Conservation (phyloP, 2,329 filamentous ascomycete species). For the Aspergillus viridinutans region DNA sequence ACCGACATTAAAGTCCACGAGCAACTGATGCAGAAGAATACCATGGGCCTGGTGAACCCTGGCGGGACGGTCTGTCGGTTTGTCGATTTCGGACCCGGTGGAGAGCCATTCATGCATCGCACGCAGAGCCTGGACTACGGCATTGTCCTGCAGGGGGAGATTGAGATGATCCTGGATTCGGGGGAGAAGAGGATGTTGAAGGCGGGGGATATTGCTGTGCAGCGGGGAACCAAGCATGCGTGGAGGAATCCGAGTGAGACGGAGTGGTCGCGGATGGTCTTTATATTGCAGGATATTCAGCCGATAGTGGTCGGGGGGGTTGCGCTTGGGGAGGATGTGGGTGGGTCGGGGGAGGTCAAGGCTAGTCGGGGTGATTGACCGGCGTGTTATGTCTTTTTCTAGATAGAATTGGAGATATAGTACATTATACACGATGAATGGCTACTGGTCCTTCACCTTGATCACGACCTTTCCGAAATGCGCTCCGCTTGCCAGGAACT, state of each 20-base stretch:
- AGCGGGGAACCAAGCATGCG: conserved; percentile 53
- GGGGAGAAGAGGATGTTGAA: conserved; percentile 46
- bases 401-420: background rate
- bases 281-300: conserved; percentile 27
- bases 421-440: background rate
- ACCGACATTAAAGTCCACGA: conserved; percentile 33
- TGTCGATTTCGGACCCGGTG: conserved; percentile 47
- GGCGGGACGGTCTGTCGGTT: conserved; percentile 44
- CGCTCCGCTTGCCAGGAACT: conserved; percentile 49
- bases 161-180: conserved; percentile 52
- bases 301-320: conserved; percentile 18
- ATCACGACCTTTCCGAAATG: conserved; percentile 57
- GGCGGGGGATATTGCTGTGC: conserved; percentile 53
- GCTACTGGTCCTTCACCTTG: conserved; percentile 31
- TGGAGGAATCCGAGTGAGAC: conserved; percentile 49
- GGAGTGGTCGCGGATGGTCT: conserved; percentile 48
- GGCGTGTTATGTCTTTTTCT: background rate
- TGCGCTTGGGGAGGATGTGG: conserved; percentile 24
- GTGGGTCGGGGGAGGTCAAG: conserved; percentile 1
- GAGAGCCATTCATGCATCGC: conserved; percentile 48
- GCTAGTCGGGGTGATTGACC: background rate
- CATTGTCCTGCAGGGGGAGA: conserved; percentile 51
- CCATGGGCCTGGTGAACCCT: conserved; percentile 35
- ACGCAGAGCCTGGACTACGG: conserved; percentile 54
- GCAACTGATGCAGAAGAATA: conserved; percentile 17